phyloP scores from a whole-genome alignment of 129 eudicot genomes.

The Heracleum sosnowskyi region DNA sequence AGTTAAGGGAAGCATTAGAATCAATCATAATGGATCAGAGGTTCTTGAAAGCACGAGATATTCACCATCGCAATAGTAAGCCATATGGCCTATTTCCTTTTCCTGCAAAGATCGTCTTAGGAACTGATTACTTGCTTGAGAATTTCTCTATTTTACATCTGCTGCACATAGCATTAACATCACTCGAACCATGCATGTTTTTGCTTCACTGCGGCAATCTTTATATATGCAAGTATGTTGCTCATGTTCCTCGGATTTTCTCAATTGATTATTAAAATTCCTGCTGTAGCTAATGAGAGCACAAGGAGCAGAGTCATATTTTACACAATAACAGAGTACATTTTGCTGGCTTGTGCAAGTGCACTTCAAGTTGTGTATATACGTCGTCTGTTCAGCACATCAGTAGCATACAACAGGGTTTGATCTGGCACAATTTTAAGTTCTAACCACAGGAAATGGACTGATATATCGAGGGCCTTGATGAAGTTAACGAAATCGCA shows the following conservation, averaged over 20 bases:
- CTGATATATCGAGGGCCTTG: background rate
- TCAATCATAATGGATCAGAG: conserved; percentile 89
- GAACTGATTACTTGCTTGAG: background rate
- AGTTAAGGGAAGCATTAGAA: conserved; percentile 89
- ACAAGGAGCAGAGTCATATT: conserved; percentile 76
- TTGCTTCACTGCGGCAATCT: background rate
- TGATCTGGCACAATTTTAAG: conserved; percentile 16
- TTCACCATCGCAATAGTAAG: conserved; percentile 97
- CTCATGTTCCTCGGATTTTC: background rate
- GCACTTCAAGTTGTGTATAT: conserved; percentile 76
- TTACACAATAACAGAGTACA: conserved; percentile 85
- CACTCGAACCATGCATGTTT: no score
- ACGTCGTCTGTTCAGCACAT: conserved; percentile 75
- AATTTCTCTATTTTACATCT: no score
- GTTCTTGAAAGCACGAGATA: conserved; percentile 89
- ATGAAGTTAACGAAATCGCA: background rate
- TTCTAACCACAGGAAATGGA: background rate
- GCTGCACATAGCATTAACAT: no score
- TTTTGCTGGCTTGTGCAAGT: conserved; percentile 69
- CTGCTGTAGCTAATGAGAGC: conserved; percentile 88
- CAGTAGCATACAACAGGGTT: conserved; percentile 79
- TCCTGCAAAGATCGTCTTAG: background rate
- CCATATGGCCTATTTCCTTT: background rate
- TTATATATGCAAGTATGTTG: background rate
- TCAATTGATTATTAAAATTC: background rate